Percentiles rank a stretch among this genome's conserved stretches.
Evolutionary conservation across 2,329 filamentous ascomycete genomes (phyloP).

Genomic region (Microcyclosporella mali): DNA sequence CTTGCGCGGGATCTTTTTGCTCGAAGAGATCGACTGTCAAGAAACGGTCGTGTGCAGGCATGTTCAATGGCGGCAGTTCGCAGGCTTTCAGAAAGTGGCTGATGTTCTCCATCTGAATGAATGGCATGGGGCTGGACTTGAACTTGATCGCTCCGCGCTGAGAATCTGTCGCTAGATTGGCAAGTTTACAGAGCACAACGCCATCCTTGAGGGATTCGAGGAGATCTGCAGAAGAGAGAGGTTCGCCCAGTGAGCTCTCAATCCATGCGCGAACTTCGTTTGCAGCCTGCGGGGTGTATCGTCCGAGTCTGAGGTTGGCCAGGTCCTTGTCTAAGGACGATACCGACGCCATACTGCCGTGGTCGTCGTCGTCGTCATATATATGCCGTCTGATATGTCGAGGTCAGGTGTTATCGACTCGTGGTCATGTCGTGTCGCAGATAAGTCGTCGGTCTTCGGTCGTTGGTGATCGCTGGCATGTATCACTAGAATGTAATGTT

Average conservation of each 20-base stretch:
- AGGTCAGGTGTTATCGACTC: background rate
- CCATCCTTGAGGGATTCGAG: conserved; percentile 86
- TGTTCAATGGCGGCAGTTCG: conserved; percentile 73
- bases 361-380: too few species aligned
- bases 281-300: conserved; percentile 86
- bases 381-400: background rate
- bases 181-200: conserved; percentile 85
- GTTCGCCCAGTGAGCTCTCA: conserved; percentile 69
- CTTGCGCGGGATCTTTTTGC: conserved; percentile 90
- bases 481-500: too few species aligned
- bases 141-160: conserved; percentile 76
- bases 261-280: conserved; percentile 84
- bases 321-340: conserved; percentile 91
- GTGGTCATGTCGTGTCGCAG: background rate
- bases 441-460: too few species aligned
- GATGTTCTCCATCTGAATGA: conserved; percentile 99
- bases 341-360: conserved; percentile 73
- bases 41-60: conserved; percentile 92
- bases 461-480: too few species aligned
- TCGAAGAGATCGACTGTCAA: conserved; percentile 96
- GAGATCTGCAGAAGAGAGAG: conserved; percentile 66
- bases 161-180: conserved; percentile 70
- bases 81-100: conserved; percentile 89
- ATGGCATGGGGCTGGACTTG: conserved; percentile 91
- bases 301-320: conserved; percentile 83